phyloP scores from a whole-genome alignment of 495 filamentous ascomycete species.

The Podospora fimiseda region DNA sequence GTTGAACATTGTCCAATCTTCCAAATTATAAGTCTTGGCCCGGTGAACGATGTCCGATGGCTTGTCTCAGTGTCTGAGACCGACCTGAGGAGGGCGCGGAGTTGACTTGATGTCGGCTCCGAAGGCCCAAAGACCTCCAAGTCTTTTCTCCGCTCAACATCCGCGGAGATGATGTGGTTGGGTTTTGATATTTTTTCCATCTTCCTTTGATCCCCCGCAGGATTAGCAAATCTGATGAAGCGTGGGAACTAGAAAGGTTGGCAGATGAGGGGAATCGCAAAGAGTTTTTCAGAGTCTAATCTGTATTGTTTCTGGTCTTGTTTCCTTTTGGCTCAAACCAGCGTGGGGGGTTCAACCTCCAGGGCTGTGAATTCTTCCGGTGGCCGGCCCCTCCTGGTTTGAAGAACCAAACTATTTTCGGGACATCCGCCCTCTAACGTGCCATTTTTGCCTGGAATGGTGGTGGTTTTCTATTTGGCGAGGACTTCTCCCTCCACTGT shows the following conservation, averaged over 20 bases:
- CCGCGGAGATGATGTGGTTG: conserved; percentile 1
- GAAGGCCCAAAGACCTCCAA: not conserved
- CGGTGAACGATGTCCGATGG: not conserved
- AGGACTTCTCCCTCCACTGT: not conserved
- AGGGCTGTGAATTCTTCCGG: conserved; percentile 21
- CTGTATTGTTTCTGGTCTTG: not conserved
- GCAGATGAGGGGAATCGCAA: too few relatives aligned
- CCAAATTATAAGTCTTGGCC: conserved; percentile 21
- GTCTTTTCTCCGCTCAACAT: not conserved
- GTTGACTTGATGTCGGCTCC: not conserved
- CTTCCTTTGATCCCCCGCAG: not conserved
- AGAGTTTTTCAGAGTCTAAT: too few relatives aligned
- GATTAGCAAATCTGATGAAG: not conserved
- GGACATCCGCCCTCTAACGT: conserved; percentile 10
- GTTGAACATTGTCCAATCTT: not conserved
- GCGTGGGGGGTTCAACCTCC: too few relatives aligned
- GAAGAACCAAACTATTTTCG: conserved; percentile 1
- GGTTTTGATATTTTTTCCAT: not conserved
- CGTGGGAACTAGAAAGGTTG: too few relatives aligned
- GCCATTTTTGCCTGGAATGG: conserved; percentile 12
- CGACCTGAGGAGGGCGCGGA: not conserved
- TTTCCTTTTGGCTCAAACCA: conserved; percentile 5
- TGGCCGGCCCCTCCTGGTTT: not conserved
- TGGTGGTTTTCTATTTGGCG: conserved; percentile 3
- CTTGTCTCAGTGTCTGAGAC: not conserved